Conservation (phyloP, 805 yeast species). For the Metschnikowia picachoensis region DNA sequence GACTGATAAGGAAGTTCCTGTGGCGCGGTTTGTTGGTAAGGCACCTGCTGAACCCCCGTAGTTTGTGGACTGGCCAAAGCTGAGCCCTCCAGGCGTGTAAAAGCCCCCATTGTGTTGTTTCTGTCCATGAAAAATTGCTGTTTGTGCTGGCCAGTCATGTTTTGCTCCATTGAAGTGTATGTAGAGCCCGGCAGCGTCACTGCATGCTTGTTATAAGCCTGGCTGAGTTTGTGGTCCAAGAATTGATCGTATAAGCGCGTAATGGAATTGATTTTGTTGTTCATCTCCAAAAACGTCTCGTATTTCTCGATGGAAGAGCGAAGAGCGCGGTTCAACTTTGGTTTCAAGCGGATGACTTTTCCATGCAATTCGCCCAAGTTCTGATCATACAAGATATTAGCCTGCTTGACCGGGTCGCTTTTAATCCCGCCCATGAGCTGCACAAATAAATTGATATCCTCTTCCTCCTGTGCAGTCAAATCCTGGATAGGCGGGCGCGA, state of each 20-base stretch:
- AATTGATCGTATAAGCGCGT: constrained; percentile 72
- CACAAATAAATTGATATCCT: constrained; percentile 63
- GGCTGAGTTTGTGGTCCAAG: constrained; percentile 48
- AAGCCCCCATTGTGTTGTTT: background rate
- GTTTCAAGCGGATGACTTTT: constrained; percentile 57
- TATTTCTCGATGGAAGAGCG: constrained; percentile 57
- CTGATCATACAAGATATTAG: constrained; percentile 40
- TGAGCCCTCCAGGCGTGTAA: too few species aligned
- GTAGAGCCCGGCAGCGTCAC: constrained; percentile 2
- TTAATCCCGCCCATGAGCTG: constrained; percentile 55
- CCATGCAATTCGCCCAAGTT: constrained; percentile 56
- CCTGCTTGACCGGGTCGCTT: constrained; percentile 42
- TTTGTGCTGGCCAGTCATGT: background rate
- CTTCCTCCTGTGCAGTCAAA: constrained; percentile 62
- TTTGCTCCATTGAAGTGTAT: background rate
- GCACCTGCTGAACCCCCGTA: too few species aligned
- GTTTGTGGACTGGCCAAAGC: too few species aligned
- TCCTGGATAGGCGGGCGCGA: constrained; percentile 21
- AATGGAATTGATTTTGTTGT: constrained; percentile 72
- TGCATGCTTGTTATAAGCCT: constrained; percentile 34
- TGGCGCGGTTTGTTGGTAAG: too few species aligned
- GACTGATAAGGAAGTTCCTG: constrained; percentile 2
- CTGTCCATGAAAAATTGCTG: background rate
- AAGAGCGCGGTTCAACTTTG: constrained; percentile 62
- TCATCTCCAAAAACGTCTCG: constrained; percentile 66